phyloP scores from a whole-genome alignment of 2,329 filamentous ascomycete species.

The Cladobotryum mycophilum region DNA sequence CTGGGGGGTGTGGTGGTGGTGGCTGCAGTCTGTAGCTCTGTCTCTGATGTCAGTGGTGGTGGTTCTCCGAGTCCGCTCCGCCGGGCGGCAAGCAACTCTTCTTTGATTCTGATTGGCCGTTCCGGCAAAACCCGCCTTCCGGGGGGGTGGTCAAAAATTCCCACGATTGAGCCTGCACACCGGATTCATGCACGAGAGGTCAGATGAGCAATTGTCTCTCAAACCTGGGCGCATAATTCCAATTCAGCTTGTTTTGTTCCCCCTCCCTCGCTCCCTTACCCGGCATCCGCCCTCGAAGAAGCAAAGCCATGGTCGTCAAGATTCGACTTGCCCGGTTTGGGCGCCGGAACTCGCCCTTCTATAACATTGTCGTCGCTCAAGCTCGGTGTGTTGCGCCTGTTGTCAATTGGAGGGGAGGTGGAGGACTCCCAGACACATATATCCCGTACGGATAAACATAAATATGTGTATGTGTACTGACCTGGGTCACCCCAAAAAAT shows the following conservation, averaged over 20 bases:
- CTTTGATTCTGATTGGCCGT: constrained; percentile 24
- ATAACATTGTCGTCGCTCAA: constrained; percentile 95
- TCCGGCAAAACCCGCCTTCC: constrained; percentile 33
- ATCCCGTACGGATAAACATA: not conserved
- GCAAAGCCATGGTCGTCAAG: constrained; percentile 70
- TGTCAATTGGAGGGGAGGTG: too few species aligned
- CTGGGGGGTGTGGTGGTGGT: not conserved
- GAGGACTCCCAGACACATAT: not conserved
- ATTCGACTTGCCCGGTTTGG: constrained; percentile 93
- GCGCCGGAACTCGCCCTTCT: constrained; percentile 80
- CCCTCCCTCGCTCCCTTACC: too few species aligned
- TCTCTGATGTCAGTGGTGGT: not conserved
- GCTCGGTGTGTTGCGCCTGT: constrained; percentile 54
- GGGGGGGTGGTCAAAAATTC: constrained; percentile 17
- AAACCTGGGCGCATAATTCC: too few species aligned
- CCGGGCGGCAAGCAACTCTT: not conserved
- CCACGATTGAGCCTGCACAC: not conserved
- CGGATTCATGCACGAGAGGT: not conserved
- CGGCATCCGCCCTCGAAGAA: too few species aligned
- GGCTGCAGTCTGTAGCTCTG: constrained; percentile 7
- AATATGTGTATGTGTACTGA: not conserved
- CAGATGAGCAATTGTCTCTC: constrained; percentile 8
- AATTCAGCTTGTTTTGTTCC: too few species aligned
- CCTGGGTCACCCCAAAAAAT: not conserved
- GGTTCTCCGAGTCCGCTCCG: too few species aligned